Conservation (phyloP, 768 basidiomycete genomes). For the Boletus vinaceobasis region DNA sequence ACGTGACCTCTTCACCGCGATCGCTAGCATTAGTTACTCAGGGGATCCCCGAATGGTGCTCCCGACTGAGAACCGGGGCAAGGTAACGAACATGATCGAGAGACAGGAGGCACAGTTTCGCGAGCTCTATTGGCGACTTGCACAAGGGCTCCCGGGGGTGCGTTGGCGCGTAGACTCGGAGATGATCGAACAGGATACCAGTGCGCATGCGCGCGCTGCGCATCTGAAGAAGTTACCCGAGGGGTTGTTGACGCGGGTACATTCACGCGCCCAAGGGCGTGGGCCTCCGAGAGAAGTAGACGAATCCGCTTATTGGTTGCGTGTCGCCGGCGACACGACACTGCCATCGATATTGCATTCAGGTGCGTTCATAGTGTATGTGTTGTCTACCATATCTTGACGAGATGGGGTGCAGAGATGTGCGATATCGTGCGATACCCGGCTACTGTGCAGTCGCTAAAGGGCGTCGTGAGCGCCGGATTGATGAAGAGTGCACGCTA, state of each 20-base stretch:
- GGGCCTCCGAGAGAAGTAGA: slow-evolving; percentile 51
- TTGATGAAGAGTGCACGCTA: slow-evolving; percentile 76
- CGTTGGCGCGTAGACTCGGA: slow-evolving; percentile 56
- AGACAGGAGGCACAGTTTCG: slow-evolving; percentile 81
- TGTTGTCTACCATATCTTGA: neutral
- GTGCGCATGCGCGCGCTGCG: slow-evolving; percentile 61
- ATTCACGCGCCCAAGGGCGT: slow-evolving; percentile 31
- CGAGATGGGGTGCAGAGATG: slow-evolving; percentile 52
- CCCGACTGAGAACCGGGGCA: slow-evolving; percentile 91
- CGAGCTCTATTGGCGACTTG: slow-evolving; percentile 80
- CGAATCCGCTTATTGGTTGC: slow-evolving; percentile 73
- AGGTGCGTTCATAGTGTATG: slow-evolving; percentile 37
- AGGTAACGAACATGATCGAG: slow-evolving; percentile 90
- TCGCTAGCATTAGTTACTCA: slow-evolving; percentile 81
- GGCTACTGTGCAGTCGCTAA: slow-evolving; percentile 79
- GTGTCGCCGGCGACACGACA: slow-evolving; percentile 61
- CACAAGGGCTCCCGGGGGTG: slow-evolving; percentile 75
- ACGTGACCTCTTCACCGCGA: slow-evolving; percentile 75
- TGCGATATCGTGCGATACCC: slow-evolving; percentile 74
- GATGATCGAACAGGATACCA: slow-evolving; percentile 71
- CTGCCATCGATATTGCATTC: slow-evolving; percentile 50
- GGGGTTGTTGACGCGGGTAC: slow-evolving; percentile 56
- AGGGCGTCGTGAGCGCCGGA: slow-evolving; percentile 84
- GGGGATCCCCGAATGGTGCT: slow-evolving; percentile 94
- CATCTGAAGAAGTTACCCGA: slow-evolving; percentile 79